phyloP scores from a whole-genome alignment of 331 rosid genomes.

The Telfairia occidentalis region DNA sequence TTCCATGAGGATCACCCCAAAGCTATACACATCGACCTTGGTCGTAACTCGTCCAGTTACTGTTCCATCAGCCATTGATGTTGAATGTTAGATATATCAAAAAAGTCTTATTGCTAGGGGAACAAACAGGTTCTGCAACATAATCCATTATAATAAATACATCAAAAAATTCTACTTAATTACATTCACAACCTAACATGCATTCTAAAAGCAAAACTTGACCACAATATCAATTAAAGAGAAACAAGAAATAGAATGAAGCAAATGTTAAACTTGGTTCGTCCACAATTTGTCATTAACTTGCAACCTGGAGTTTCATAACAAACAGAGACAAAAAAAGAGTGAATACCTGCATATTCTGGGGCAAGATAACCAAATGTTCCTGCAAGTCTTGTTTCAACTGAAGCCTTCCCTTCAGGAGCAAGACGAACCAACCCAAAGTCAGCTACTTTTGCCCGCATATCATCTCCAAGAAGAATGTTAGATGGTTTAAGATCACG shows the following conservation, averaged over 20 bases:
- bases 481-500: conserved; percentile 93
- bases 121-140: not conserved
- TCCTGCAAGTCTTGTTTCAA: conserved; percentile 78
- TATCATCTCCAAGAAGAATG: conserved; percentile 78
- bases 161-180: not conserved
- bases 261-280: not conserved
- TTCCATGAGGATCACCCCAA: conserved; percentile 92
- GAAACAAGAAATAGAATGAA: not conserved
- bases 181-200: not conserved
- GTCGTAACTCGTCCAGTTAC: conserved; percentile 79
- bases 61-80: conserved; percentile 20
- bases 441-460: conserved; percentile 86
- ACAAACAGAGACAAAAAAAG: not conserved
- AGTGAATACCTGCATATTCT: conserved; percentile 65
- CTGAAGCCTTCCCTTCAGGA: conserved; percentile 70
- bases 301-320: not conserved
- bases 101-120: not conserved
- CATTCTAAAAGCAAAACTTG: not conserved
- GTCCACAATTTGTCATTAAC: not conserved
- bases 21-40: conserved; percentile 83
- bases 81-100: not conserved
- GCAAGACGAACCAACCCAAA: conserved; percentile 93
- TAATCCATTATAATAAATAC: not conserved
- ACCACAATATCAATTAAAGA: not conserved
- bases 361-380: conserved; percentile 96